Conservation (phyloP, 306 rosid species). For the Acacia confusa region DNA sequence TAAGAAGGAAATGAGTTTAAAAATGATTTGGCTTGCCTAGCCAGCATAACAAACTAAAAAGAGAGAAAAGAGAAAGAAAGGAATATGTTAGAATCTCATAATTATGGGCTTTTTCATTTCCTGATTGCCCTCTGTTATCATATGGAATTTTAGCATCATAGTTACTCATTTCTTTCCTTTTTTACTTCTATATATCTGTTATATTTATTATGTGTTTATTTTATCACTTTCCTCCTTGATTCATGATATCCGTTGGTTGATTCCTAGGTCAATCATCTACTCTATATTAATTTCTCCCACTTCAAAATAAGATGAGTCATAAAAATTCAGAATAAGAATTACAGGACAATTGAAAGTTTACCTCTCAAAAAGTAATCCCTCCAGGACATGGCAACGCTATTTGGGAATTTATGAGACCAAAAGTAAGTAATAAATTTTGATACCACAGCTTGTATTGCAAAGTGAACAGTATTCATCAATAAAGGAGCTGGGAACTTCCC, state of each 20-base stretch:
- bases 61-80: slow-evolving; percentile 17
- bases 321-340: neutral
- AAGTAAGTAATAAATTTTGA: slow-evolving; percentile 79
- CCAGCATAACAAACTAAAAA: slow-evolving; percentile 17
- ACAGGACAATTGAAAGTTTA: slow-evolving; percentile 33
- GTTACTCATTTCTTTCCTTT: neutral
- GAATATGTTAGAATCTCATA: neutral
- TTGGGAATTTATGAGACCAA: slow-evolving; percentile 79
- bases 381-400: slow-evolving; percentile 78
- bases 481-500: slow-evolving; percentile 98
- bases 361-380: slow-evolving; percentile 85
- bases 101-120: neutral
- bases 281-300: neutral
- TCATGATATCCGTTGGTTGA: neutral
- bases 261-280: neutral
- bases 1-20: slow-evolving; percentile 13
- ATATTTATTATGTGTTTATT: neutral
- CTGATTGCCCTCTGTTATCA: neutral
- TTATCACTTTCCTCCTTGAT: neutral
- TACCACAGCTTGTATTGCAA: slow-evolving; percentile 83
- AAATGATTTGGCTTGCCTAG: slow-evolving; percentile 16
- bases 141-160: neutral
- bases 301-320: neutral
- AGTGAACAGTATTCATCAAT: slow-evolving; percentile 87
- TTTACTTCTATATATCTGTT: neutral